Conservation (phyloP, 352 stramenopile species). For the Saprolegnia diclina region DNA sequence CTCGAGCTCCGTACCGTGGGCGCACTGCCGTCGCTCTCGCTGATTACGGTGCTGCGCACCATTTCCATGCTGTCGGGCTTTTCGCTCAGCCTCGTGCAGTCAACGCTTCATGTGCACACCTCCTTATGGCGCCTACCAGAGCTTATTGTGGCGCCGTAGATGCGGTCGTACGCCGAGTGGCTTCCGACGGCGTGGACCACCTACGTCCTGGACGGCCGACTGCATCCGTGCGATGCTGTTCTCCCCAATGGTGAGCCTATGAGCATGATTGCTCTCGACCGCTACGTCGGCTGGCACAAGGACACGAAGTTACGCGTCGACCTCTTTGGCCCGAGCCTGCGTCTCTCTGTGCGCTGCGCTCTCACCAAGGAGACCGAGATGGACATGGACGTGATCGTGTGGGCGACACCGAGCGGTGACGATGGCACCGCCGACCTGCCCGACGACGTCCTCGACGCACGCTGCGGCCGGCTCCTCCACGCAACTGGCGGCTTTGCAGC, state of each 20-base stretch:
- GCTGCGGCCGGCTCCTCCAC: background rate
- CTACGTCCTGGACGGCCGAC: background rate
- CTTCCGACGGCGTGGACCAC: background rate
- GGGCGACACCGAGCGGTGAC: background rate
- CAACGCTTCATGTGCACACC: background rate
- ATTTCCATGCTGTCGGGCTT: slow-evolving; percentile 2
- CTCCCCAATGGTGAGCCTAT: background rate
- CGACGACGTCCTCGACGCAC: background rate
- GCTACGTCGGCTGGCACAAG: background rate
- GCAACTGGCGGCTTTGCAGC: background rate
- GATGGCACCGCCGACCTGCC: background rate
- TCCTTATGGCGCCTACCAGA: background rate
- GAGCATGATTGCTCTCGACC: background rate
- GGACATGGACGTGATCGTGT: background rate
- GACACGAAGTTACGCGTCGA: background rate
- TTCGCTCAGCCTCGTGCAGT: background rate
- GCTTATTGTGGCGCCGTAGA: background rate
- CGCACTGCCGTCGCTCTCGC: background rate
- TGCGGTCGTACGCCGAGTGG: background rate
- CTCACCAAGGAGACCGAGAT: background rate
- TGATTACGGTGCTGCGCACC: background rate
- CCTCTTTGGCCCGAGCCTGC: background rate
- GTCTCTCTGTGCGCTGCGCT: background rate
- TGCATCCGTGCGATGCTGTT: background rate
- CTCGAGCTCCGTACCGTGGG: background rate